Percentiles rank a stretch among this genome's conserved stretches.
Conservation (phyloP, 2,329 filamentous ascomycete genomes). For the Bipolaris victoriae region DNA sequence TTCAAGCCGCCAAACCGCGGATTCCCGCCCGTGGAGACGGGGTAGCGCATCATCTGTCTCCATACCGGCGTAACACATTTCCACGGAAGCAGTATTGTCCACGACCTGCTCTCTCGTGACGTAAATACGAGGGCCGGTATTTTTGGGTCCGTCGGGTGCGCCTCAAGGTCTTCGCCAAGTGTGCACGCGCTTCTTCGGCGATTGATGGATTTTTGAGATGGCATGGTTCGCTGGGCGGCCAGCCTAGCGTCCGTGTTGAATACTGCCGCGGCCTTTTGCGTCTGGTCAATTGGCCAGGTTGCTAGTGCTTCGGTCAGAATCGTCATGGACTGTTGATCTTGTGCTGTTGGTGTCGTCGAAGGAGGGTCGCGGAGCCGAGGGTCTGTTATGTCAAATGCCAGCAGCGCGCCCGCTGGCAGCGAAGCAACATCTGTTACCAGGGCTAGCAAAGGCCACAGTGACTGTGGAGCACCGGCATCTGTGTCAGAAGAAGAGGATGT, state of each 20-base stretch:
- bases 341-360: constrained; percentile 52
- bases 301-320: constrained; percentile 66
- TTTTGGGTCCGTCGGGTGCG: constrained; percentile 67
- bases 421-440: constrained; percentile 59
- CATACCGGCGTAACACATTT: constrained; percentile 85
- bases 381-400: constrained; percentile 77
- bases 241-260: constrained; percentile 73
- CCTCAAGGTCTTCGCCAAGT: constrained; percentile 67
- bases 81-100: constrained; percentile 89
- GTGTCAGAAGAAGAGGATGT: constrained; percentile 20
- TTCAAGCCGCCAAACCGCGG: constrained; percentile 82
- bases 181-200: constrained; percentile 69
- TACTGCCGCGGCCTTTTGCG: constrained; percentile 58
- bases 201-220: constrained; percentile 80
- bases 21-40: constrained; percentile 78
- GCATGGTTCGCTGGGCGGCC: constrained; percentile 68
- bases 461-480: constrained; percentile 42
- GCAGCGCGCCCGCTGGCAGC: constrained; percentile 71
- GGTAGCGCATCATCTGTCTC: constrained; percentile 84
- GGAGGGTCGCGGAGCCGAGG: constrained; percentile 82
- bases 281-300: constrained; percentile 69
- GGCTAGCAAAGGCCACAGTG: constrained; percentile 39
- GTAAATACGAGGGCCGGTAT: constrained; percentile 79
- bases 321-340: constrained; percentile 32
- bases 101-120: constrained; percentile 64